Base-by-base conservation (phyloP, 805 yeast species). In the Metschnikowia arizonensis region DNA sequence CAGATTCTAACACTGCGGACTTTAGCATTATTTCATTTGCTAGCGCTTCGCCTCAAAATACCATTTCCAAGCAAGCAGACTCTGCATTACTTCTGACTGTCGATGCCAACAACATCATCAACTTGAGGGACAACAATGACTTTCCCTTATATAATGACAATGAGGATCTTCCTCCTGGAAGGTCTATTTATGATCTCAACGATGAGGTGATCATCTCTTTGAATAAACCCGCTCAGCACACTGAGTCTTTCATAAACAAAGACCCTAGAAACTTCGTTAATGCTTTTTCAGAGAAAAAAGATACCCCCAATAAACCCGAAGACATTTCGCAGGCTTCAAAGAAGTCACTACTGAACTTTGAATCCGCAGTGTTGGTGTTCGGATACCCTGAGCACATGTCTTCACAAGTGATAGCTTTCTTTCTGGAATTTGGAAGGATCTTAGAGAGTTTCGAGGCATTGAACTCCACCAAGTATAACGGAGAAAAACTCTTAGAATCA, bases 341-440 rank as follows among this genome's bases (percentile, higher is more conserved):
- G 21, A 50, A 50, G 6, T 32, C 47, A 18, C 40, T 53, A 35
- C 58, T 62, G 47, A 60, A 68, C 11, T 55, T 65, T 47, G 88
- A 81, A 45, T 73, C 80, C 39, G 85, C 96, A 0, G 85, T 91
- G 1, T 66, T 90, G 24, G 88, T 91, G 2, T 88, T 85, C 65
- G 98, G 98, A 1, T 91, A 88, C 61, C 88, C 95, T 1, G 95
- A 89, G 57, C 73, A 80, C 1, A 73, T 82, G 52, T 80, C 95
- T 7, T 76, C 74, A 26, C 74, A 74, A 29, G 78, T 91, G 1
- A 73, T 91, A 31, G 77, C 78, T 42, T 86, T 81, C 62, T 91
- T 89, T 57, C 73, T 81, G 19, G 84, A 83, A 55, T 88, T 83
- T 63, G 98, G 98, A 17, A 74, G 72, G 23, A 81, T 91, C 33